Percentiles rank a stretch among this genome's conserved stretches.
Evolutionary conservation across 2,329 filamentous ascomycete genomes (phyloP).

Genomic region (Aureobasidium zeae): DNA sequence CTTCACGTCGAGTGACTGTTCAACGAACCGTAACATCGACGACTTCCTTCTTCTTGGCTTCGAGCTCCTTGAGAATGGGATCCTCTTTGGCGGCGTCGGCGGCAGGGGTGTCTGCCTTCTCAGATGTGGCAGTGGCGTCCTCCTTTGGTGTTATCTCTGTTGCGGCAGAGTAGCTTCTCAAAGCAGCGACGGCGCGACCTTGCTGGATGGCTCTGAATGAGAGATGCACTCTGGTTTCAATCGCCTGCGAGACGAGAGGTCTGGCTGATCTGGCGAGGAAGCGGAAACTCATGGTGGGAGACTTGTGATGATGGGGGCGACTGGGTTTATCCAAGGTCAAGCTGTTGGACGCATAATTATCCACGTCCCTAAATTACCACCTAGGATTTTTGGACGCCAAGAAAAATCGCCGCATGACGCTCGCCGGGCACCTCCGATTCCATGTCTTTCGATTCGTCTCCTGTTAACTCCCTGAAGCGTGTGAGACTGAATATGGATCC

Average conservation of each 20-base stretch:
- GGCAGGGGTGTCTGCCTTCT: conserved; percentile 26
- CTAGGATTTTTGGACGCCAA: conserved; percentile 5
- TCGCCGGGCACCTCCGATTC: too few relatives aligned
- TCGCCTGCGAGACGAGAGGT: conserved; percentile 12
- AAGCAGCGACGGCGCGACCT: conserved; percentile 25
- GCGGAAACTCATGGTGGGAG: conserved; percentile 13
- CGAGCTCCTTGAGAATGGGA: conserved; percentile 55
- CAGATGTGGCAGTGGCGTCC: conserved; percentile 30
- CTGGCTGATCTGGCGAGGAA: conserved; percentile 12
- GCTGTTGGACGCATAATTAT: too few relatives aligned
- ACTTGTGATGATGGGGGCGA: conserved; percentile 5
- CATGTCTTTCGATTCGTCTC: too few relatives aligned
- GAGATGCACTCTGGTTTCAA: conserved; percentile 18
- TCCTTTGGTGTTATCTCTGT: conserved; percentile 34
- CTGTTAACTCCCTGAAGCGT: too few relatives aligned
- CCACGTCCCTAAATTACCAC: too few relatives aligned
- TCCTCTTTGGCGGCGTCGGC: conserved; percentile 26
- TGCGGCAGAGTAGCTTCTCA: conserved; percentile 39
- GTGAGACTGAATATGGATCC: too few relatives aligned
- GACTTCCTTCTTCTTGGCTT: conserved; percentile 62
- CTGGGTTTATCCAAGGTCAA: too few relatives aligned
- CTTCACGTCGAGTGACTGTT: background rate
- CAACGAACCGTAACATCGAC: conserved; percentile 71
- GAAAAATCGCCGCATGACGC: conserved; percentile 7
- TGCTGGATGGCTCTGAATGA: conserved; percentile 30